These are phyloP conservation scores for Chlorella sp. DNA, from an alignment of 139 green algal genomes.

Conservation along the genomic window DNA sequence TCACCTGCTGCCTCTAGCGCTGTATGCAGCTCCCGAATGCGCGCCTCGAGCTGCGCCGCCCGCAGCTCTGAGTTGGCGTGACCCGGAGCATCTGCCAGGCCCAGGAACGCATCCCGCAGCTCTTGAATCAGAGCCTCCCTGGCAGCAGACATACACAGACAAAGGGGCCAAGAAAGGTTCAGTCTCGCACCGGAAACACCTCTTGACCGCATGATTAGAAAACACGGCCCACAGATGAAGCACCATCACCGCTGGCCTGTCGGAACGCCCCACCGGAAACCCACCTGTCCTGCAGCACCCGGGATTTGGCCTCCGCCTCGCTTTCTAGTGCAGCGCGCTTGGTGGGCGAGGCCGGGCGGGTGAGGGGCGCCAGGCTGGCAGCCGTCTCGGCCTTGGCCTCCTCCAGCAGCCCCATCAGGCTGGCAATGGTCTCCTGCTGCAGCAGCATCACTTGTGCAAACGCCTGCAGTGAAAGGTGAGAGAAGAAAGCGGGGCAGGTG, in stretches of 20 bases:
- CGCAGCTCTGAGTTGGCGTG: background rate
- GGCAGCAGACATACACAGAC: background rate
- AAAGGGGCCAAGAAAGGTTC: background rate
- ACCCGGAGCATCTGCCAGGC: background rate
- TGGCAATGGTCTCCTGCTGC: constrained; percentile 69
- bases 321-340: constrained; percentile 29
- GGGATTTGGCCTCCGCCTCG: constrained; percentile 22
- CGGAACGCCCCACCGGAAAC: background rate
- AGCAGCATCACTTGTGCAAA: constrained; percentile 73
- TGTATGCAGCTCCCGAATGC: constrained; percentile 21
- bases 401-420: constrained; percentile 61
- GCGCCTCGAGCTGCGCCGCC: constrained; percentile 6
- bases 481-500: background rate
- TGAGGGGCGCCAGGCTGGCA: constrained; percentile 19
- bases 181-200: background rate
- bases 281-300: constrained; percentile 23
- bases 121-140: constrained; percentile 62
- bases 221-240: background rate
- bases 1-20: constrained; percentile 11
- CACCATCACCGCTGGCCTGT: background rate
- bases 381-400: constrained; percentile 12
- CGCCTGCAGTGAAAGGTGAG: constrained; percentile 55
- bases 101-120: constrained; percentile 41
- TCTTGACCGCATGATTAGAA: background rate
- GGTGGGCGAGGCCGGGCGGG: constrained; percentile 19